Percentiles rank a stretch among this genome's conserved stretches.
phyloP scores from a whole-genome alignment of 371 early-diverging fungal genomes.

The Syncephalastrum monosporum region DNA sequence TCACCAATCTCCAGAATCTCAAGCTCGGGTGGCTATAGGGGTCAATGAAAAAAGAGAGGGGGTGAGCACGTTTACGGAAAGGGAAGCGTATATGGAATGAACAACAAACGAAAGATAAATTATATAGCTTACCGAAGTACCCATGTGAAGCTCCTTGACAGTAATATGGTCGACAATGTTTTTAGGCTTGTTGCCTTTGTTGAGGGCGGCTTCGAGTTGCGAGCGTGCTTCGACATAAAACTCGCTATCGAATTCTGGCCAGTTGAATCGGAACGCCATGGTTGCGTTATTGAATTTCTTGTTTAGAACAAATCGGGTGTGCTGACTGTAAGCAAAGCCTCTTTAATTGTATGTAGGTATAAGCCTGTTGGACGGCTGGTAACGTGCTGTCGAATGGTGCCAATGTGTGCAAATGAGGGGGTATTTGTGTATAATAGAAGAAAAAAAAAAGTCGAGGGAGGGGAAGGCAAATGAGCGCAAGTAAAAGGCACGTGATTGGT shows the following conservation, averaged over 20 bases:
- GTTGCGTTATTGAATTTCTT: background rate
- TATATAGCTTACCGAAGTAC: slow-evolving; percentile 68
- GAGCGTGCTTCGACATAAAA: slow-evolving; percentile 84
- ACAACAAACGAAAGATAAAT: background rate
- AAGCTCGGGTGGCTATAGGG: slow-evolving; percentile 85
- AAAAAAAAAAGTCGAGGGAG: slow-evolving; percentile 3
- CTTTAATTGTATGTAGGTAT: background rate
- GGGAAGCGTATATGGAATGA: background rate
- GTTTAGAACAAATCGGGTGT: background rate
- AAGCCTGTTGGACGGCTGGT: background rate
- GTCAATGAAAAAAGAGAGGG: no score
- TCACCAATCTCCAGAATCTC: slow-evolving; percentile 98
- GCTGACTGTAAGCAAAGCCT: background rate
- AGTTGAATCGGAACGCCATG: slow-evolving; percentile 96
- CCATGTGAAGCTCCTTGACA: slow-evolving; percentile 92
- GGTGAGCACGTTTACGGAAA: slow-evolving; percentile 6
- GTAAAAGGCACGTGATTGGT: no score
- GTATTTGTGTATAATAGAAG: background rate
- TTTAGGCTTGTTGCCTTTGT: slow-evolving; percentile 88
- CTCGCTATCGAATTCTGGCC: slow-evolving; percentile 86
- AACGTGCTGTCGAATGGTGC: background rate
- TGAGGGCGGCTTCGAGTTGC: slow-evolving; percentile 86
- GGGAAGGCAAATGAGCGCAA: background rate
- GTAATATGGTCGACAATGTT: slow-evolving; percentile 89
- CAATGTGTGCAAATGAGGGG: background rate